Conservation (phyloP, 441 rosid genomes). For the Populus hybrid region DNA sequence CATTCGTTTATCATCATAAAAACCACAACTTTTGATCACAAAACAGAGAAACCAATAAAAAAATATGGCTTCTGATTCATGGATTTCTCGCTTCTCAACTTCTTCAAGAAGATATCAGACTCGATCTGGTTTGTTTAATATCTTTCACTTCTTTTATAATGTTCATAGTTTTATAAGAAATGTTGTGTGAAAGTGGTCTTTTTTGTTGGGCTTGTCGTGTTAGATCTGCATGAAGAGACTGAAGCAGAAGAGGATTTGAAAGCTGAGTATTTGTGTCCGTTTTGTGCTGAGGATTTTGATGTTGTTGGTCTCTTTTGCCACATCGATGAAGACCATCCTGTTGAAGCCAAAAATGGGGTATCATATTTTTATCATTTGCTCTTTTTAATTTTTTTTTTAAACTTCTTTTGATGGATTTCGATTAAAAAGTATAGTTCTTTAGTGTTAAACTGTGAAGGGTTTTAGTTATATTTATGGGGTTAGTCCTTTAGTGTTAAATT, state of each 20-base stretch:
- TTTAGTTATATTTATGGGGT: background rate
- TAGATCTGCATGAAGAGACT: constrained; percentile 59
- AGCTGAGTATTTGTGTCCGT: constrained; percentile 69
- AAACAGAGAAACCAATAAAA: background rate
- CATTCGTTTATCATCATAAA: background rate
- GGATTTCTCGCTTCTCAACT: constrained; percentile 41
- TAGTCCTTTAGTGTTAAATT: background rate
- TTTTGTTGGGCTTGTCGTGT: constrained; percentile 1
- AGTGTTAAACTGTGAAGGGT: background rate
- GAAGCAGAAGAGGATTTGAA: constrained; percentile 55
- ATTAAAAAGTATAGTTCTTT: background rate
- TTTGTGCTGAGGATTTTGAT: constrained; percentile 76
- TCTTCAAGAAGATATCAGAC: constrained; percentile 44
- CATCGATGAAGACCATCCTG: constrained; percentile 75
- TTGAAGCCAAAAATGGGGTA: constrained; percentile 79
- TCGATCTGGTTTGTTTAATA: constrained; percentile 39
- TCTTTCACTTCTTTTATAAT: background rate
- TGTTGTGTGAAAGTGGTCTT: background rate
- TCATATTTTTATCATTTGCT: background rate
- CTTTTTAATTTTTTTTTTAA: background rate
- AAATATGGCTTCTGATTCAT: constrained; percentile 37
- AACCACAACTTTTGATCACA: background rate
- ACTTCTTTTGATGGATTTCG: background rate
- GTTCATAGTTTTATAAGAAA: background rate
- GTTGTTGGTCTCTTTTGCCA: constrained; percentile 83